Conservation (phyloP, 2,329 filamentous ascomycete species). For the Aureobasidium leucospermi region DNA sequence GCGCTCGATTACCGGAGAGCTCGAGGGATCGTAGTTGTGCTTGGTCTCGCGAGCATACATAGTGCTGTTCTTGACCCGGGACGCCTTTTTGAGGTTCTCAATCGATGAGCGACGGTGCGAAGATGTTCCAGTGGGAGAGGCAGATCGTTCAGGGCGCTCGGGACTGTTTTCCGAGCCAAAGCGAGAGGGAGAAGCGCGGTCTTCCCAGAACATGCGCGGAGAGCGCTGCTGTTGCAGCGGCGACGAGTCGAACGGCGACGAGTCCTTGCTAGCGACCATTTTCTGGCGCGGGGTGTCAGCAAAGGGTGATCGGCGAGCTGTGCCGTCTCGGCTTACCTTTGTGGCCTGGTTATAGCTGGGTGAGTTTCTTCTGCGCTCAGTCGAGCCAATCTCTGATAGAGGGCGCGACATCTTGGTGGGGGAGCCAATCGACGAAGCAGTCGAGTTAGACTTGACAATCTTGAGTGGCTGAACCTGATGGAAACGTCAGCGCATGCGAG, state of each 20-base stretch:
- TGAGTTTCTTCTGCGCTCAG: conserved; percentile 82
- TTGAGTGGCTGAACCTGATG: conserved; percentile 66
- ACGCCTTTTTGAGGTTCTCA: conserved; percentile 89
- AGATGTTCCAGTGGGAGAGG: conserved; percentile 47
- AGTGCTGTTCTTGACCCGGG: conserved; percentile 94
- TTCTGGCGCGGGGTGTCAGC: conserved; percentile 45
- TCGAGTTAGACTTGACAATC: conserved; percentile 56
- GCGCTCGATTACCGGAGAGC: conserved; percentile 70
- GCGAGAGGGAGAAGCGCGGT: conserved; percentile 46
- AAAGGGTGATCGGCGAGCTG: background rate
- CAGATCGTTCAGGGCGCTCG: conserved; percentile 31
- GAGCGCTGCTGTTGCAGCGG: conserved; percentile 53
- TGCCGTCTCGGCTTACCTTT: conserved; percentile 48
- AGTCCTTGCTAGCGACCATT: conserved; percentile 62
- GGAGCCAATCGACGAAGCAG: conserved; percentile 34
- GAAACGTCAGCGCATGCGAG: conserved; percentile 12
- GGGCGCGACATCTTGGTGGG: conserved; percentile 66
- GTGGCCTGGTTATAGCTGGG: conserved; percentile 74
- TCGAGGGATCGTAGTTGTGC: conserved; percentile 82
- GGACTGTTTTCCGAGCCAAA: conserved; percentile 60
- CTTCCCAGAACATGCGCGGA: conserved; percentile 86
- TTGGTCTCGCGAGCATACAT: conserved; percentile 92
- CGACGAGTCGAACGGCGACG: conserved; percentile 57
- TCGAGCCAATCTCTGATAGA: conserved; percentile 81
- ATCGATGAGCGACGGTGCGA: conserved; percentile 81